Base-by-base conservation (phyloP, 208 protist genomes). In the Acanthamoeba triangularis region DNA sequence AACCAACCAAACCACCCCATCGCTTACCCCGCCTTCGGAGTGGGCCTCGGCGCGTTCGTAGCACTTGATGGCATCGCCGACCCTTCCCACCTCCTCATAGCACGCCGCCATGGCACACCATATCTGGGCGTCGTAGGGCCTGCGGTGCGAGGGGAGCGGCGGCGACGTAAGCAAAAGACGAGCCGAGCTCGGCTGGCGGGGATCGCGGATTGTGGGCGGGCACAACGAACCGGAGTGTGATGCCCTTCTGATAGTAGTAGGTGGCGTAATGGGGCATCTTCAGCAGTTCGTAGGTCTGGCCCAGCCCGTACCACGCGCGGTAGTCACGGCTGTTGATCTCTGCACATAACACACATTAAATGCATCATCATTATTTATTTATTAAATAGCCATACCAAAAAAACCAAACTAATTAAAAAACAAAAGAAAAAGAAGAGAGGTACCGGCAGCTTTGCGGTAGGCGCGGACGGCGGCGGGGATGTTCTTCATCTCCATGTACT, bases 281-380 rank as follows among this genome's bases (percentile, higher is more conserved):
- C 18, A 99, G 97, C 28, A 99, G 90, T 97, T 99, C 99, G 97
- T 99, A 99, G 3, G 99, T 98, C 96, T 99, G 99, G 8, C 99
- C 99, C 3, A 99, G 96, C 88, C 99, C 99, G 97, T 99, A 99
- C 99, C 99, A 99, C 13, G 99, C 99, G 78, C 99, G 97, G 96
- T 99, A 99, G 87, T 99, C 99, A 28, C 97, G 97, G 56, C 96
- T 97, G 96, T 99, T 98, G 56, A 99, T 97, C 69, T 99, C 98
- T 93, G 23, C 44, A 25, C 54, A n/a, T n/a, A n/a, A n/a, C n/a
- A n/a, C n/a, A n/a, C n/a, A n/a, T n/a, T n/a, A n/a, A n/a, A n/a
- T n/a, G n/a, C n/a, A n/a, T n/a, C n/a, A n/a, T n/a, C n/a, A n/a
- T n/a, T n/a, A n/a, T n/a, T n/a, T n/a, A n/a, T n/a, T n/a, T n/a